Conservation (phyloP, 177 flowering plant species). For the Vitis hybrid region DNA sequence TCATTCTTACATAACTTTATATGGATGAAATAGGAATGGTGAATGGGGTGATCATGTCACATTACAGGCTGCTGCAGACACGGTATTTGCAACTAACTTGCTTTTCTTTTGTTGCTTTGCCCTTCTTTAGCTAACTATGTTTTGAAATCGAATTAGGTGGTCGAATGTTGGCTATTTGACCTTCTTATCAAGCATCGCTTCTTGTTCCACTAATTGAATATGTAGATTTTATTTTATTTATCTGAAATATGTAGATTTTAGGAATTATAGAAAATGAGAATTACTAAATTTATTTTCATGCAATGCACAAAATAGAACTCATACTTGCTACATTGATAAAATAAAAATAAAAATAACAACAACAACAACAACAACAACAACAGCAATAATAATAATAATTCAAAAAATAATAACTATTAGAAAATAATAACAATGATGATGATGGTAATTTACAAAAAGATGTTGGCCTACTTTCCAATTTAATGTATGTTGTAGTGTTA, state of each 20-base stretch:
- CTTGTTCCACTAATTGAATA: not conserved
- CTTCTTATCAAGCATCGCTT: not conserved
- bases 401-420: too few species aligned
- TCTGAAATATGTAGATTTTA: not conserved
- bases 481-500: too few species aligned
- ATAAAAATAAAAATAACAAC: too few species aligned
- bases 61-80: conserved; percentile 54
- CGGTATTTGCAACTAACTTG: conserved; percentile 20
- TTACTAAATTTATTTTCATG: too few species aligned
- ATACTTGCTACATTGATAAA: too few species aligned
- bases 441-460: too few species aligned
- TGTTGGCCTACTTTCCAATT: too few species aligned
- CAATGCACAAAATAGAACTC: too few species aligned
- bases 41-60: conserved; percentile 68
- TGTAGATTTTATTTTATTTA: not conserved
- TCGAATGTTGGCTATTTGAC: not conserved
- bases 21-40: conserved; percentile 36
- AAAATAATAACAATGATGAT: too few species aligned
- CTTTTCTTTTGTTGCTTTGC: not conserved
- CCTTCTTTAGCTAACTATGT: not conserved
- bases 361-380: too few species aligned
- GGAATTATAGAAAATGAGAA: too few species aligned
- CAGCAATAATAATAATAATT: too few species aligned
- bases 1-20: conserved; percentile 1
- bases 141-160: not conserved